A percentile compares a stretch with the other conserved stretches of the same genome.
Conservation (phyloP, 345 rosid genomes). For the Excoecaria cochinchinensis region DNA sequence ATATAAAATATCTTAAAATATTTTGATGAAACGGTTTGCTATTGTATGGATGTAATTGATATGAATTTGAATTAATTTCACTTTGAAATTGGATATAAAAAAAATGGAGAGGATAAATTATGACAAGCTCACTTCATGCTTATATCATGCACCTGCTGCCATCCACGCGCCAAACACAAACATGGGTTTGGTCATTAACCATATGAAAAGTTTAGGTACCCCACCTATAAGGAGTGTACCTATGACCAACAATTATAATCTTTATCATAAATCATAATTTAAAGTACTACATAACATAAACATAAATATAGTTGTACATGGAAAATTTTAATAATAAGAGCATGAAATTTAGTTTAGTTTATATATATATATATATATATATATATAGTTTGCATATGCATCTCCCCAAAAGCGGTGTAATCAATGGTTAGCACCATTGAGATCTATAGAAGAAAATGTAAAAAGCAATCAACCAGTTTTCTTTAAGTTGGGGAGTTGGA, state of each 20-base stretch:
- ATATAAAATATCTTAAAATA: too few relatives aligned
- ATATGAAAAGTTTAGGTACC: conserved; percentile 21
- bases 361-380: neutral
- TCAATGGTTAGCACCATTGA: neutral
- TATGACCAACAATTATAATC: conserved; percentile 9
- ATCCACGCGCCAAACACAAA: conserved; percentile 51
- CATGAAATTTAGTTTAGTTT: neutral
- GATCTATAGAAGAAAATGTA: conserved; percentile 7
- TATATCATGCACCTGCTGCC: conserved; percentile 51
- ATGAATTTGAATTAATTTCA: too few relatives aligned
- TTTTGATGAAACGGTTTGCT: too few relatives aligned
- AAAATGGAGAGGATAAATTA: neutral
- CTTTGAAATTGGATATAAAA: neutral
- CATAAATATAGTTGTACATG: too few relatives aligned
- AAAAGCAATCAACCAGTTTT: conserved; percentile 17
- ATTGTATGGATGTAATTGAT: too few relatives aligned
- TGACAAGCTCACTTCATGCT: conserved; percentile 55
- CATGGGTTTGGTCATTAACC: conserved; percentile 57
- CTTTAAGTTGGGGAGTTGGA: conserved; percentile 15
- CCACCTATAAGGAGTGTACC: neutral
- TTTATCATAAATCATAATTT: neutral
- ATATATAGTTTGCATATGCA: neutral
- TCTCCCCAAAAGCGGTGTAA: neutral
- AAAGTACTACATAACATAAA: neutral
- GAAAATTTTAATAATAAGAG: too few relatives aligned